Evolutionary conservation across 768 basidiomycete species (phyloP), one percentile per base, ranked within the genome.

Genomic region (Agrocybe pediades): DNA sequence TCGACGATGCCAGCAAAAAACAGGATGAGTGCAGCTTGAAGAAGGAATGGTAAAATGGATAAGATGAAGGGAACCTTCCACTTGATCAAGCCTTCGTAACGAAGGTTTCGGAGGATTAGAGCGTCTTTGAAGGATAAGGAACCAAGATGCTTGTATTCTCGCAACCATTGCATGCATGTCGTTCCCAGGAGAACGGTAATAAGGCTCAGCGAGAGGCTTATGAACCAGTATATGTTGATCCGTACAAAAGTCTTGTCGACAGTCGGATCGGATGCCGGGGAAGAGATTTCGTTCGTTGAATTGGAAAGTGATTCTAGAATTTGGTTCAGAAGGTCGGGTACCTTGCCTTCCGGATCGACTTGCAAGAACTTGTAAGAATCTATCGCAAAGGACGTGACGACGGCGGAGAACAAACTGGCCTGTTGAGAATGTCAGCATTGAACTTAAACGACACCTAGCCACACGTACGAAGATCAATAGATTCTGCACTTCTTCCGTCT

Each of bases 1-100:
- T 66, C 64, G n/a, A 69, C 45, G 9, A 69, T 26, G 2, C 67
- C 67, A 6, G 59, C 60, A 21, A 68, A 68, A 46, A 69, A 69
- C 16, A 69, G 59, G 2, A 68, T 55, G 13, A 69, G 45, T 1
- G 68, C 54, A 2, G 54, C n/a, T 45, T 68, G 67, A 8, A 69
- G 56, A 1, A 68, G 50, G n/a, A 69, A 49, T 8, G 68, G 67
- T 9, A 66, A 59, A 16, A 61, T 30, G 7, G 62, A 60, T 3
- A 69, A 49, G 27, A 68, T 64, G 3, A 40, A n/a, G 3, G 62
- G 64, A 9, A 68, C 64, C 27, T 61, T 59, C 68, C 68, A 69
- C n/a, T 41, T 51, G 9, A 56, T 24, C 21, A 67, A 55, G n/a
- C 64, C 65, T 47, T 64, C 62, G 27, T 62, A 62, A 0, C 63